A percentile compares a stretch with the other conserved stretches of the same genome.
These are phyloP conservation scores for Globisporangium carolinianum DNA, from an alignment of 352 stramenopile species.

Conservation along the genomic window DNA sequence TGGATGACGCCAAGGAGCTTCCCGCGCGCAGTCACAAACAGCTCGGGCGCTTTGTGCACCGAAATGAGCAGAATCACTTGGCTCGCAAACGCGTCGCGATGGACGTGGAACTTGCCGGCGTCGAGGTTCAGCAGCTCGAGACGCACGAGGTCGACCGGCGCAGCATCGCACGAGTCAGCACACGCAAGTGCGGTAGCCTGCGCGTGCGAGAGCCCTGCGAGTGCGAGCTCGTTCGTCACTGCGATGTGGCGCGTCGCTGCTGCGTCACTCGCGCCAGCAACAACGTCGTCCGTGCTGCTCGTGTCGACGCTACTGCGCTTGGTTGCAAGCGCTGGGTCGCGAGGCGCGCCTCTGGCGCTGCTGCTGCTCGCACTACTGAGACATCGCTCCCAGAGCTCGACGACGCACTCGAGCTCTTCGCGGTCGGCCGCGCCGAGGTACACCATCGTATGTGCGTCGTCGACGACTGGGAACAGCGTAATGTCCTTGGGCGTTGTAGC, in stretches of 20 bases:
- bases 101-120: constrained; percentile 58
- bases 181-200: constrained; percentile 29
- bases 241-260: constrained; percentile 15
- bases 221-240: constrained; percentile 9
- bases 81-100: constrained; percentile 56
- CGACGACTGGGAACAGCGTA: constrained; percentile 59
- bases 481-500: constrained; percentile 27
- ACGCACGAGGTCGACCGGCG: constrained; percentile 47
- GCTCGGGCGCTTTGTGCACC: constrained; percentile 65
- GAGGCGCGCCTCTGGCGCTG: background rate
- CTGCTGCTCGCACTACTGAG: constrained; percentile 9
- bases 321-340: background rate
- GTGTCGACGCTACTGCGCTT: background rate
- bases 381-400: constrained; percentile 53
- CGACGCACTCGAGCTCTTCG: constrained; percentile 53
- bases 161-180: constrained; percentile 18
- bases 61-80: constrained; percentile 77
- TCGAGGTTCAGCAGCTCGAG: constrained; percentile 59
- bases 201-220: constrained; percentile 19
- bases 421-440: constrained; percentile 55
- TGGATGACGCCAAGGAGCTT: constrained; percentile 71
- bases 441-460: constrained; percentile 50
- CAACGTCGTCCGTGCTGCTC: background rate
- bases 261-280: constrained; percentile 11
- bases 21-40: constrained; percentile 68